Percentiles rank a stretch among this genome's conserved stretches.
Conservation (phyloP, 768 basidiomycete genomes). For the Cystofilobasidium bisporidii region DNA sequence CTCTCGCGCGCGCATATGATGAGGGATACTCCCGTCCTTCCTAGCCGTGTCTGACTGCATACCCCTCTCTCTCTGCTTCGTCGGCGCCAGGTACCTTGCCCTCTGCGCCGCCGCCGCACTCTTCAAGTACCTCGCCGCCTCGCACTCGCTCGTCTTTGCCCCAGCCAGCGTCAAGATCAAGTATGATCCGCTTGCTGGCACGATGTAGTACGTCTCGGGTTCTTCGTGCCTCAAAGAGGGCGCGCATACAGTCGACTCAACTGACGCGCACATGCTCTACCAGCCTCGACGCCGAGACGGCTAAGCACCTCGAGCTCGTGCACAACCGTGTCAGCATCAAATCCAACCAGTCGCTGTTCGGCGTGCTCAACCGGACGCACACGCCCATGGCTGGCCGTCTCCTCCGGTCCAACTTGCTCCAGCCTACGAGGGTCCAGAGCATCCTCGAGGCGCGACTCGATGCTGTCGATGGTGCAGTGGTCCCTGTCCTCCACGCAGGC, state of each 20-base stretch:
- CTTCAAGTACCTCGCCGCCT: conserved; percentile 70
- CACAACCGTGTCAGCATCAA: conserved; percentile 50
- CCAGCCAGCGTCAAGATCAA: conserved; percentile 35
- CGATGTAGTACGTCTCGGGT: conserved; percentile 58
- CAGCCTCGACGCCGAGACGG: conserved; percentile 73
- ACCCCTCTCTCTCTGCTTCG: too few species aligned
- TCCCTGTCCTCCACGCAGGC: too few species aligned
- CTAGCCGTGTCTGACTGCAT: neutral
- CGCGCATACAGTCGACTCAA: too few species aligned
- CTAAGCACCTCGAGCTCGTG: conserved; percentile 78
- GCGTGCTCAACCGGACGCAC: conserved; percentile 24
- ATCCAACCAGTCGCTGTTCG: conserved; percentile 21
- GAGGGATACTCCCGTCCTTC: too few species aligned
- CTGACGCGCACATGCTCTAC: too few species aligned
- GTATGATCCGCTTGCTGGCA: conserved; percentile 69
- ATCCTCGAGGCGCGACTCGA: conserved; percentile 67
- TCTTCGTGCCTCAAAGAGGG: too few species aligned
- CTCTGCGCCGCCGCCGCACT: conserved; percentile 76
- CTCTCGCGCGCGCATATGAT: neutral
- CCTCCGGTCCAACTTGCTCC: conserved; percentile 66
- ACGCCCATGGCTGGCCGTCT: conserved; percentile 73
- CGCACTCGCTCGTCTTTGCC: conserved; percentile 62
- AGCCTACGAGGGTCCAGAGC: conserved; percentile 60
- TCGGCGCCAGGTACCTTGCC: conserved; percentile 75
- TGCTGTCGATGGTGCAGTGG: conserved; percentile 72